Evolutionary conservation across 1,284 basidiomycete species (phyloP).

Genomic region (Vanrija sp.): DNA sequence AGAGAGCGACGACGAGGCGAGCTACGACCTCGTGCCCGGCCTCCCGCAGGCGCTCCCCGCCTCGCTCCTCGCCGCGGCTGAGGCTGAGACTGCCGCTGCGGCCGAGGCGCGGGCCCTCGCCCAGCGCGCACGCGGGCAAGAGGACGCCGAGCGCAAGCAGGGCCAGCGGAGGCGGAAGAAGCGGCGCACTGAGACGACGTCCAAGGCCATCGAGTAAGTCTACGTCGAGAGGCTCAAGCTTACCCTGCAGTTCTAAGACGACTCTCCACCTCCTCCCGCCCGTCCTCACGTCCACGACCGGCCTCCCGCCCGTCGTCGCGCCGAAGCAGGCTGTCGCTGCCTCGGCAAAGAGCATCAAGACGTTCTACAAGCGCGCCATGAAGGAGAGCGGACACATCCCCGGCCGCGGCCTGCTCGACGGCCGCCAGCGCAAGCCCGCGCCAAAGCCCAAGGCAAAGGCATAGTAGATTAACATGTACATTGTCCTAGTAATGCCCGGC

Average conservation of each 20-base stretch:
- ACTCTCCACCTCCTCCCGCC: conserved; percentile 24
- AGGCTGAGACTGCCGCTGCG: conserved; percentile 3
- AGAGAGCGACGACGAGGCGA: conserved; percentile 9
- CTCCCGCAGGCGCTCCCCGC: conserved; percentile 12
- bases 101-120: background rate
- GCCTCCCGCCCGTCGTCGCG: conserved; percentile 26
- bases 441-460: no score
- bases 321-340: conserved; percentile 8
- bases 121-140: background rate
- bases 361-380: conserved; percentile 36
- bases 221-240: background rate
- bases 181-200: conserved; percentile 6
- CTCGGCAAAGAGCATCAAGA: conserved; percentile 10
- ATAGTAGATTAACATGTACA: no score
- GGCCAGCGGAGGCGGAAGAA: conserved; percentile 6
- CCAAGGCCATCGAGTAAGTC: conserved; percentile 6
- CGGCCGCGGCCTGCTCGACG: conserved; percentile 26
- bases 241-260: conserved; percentile 5
- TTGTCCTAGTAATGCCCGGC: background rate
- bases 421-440: conserved; percentile 7
- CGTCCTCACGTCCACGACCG: conserved; percentile 6
- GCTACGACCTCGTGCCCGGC: conserved; percentile 8
- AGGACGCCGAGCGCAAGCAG: background rate
- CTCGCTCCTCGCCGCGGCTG: conserved; percentile 9
- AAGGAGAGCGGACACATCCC: conserved; percentile 28